Percentiles rank a stretch among this genome's conserved stretches.
These are phyloP conservation scores for Medicago arabica DNA, from an alignment of 306 rosid genomes.

Conservation along the genomic window DNA sequence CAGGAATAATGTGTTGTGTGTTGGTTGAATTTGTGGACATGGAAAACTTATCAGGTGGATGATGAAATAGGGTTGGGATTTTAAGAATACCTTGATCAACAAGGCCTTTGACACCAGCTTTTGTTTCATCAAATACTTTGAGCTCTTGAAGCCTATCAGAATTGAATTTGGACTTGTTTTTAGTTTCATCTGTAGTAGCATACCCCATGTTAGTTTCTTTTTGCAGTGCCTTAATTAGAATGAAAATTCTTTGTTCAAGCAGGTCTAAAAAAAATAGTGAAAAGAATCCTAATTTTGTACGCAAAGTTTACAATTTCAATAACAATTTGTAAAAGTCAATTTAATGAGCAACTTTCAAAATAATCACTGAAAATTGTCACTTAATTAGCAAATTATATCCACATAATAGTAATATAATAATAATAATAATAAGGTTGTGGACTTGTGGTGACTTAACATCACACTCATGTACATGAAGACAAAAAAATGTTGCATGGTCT, in stretches of 20 bases:
- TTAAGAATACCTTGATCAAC: constrained; percentile 39
- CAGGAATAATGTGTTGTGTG: constrained; percentile 27
- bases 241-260: neutral
- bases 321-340: too few species aligned
- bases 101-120: constrained; percentile 44
- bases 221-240: neutral
- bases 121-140: constrained; percentile 42
- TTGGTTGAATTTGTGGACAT: constrained; percentile 23
- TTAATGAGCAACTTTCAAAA: too few species aligned
- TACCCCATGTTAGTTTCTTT: neutral
- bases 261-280: too few species aligned
- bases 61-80: constrained; percentile 39
- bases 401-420: too few species aligned
- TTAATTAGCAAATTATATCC: too few species aligned
- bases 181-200: constrained; percentile 5
- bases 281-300: too few species aligned
- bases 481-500: too few species aligned
- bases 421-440: too few species aligned
- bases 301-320: too few species aligned
- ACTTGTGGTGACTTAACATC: too few species aligned
- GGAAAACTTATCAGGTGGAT: constrained; percentile 18
- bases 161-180: neutral
- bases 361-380: too few species aligned
- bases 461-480: neutral
- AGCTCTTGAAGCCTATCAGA: constrained; percentile 23